Conservation (phyloP, 2,329 filamentous ascomycete species). For the Polytolypa hystricis region DNA sequence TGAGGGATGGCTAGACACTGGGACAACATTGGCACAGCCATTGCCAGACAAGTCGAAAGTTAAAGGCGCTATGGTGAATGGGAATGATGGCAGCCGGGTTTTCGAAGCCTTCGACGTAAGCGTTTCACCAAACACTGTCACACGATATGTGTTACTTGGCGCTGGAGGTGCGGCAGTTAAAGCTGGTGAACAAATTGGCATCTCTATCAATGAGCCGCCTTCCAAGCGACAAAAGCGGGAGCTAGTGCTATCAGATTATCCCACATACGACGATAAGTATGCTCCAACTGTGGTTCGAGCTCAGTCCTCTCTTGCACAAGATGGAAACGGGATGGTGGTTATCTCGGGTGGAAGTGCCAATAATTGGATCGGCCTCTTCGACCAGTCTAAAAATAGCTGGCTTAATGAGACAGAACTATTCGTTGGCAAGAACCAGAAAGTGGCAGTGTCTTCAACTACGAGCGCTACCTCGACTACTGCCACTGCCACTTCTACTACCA, state of each 20-base stretch:
- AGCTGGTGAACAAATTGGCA: slow-evolving; percentile 41
- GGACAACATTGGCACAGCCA: slow-evolving; percentile 50
- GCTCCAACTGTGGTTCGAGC: slow-evolving; percentile 55
- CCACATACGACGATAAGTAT: slow-evolving; percentile 62
- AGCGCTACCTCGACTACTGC: slow-evolving; percentile 20
- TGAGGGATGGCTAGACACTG: slow-evolving; percentile 56
- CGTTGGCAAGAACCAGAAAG: slow-evolving; percentile 23
- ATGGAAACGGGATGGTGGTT: slow-evolving; percentile 54
- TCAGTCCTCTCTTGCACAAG: slow-evolving; percentile 63
- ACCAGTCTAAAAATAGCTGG: slow-evolving; percentile 67
- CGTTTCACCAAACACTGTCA: slow-evolving; percentile 62
- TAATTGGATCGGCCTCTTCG: slow-evolving; percentile 64
- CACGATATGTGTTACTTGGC: slow-evolving; percentile 55
- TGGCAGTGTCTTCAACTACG: slow-evolving; percentile 16
- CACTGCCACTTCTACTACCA: slow-evolving; percentile 11
- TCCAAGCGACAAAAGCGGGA: slow-evolving; percentile 37
- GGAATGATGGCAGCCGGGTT: slow-evolving; percentile 65
- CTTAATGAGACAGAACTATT: slow-evolving; percentile 58
- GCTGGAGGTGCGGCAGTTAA: slow-evolving; percentile 42
- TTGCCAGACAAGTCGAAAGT: slow-evolving; percentile 49
- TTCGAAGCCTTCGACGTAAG: slow-evolving; percentile 69
- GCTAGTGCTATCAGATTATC: slow-evolving; percentile 56
- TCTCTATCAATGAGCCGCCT: slow-evolving; percentile 11
- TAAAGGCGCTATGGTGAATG: slow-evolving; percentile 55
- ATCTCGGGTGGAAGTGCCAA: slow-evolving; percentile 63